These are phyloP conservation scores for Mrakia blollopis DNA, from an alignment of 768 basidiomycete species.

Conservation along the genomic window DNA sequence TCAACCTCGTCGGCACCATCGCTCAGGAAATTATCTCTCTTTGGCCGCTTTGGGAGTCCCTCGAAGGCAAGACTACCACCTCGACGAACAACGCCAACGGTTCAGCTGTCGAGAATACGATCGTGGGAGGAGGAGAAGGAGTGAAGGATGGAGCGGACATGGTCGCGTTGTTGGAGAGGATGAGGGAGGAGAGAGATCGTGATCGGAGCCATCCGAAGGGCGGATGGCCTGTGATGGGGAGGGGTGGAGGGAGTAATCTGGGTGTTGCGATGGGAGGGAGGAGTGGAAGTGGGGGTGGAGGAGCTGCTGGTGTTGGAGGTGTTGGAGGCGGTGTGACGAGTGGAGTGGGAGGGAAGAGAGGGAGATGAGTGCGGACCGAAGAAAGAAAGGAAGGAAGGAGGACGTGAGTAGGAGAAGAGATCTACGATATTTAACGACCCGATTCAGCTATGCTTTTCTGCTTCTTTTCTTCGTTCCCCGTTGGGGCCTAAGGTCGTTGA, in stretches of 20 bases:
- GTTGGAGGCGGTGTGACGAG: background rate
- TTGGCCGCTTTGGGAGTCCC: conserved; percentile 82
- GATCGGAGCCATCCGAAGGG: conserved; percentile 18
- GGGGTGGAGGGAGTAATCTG: background rate
- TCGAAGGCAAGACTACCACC: conserved; percentile 54
- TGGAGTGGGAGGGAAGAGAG: background rate
- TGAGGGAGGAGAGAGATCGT: conserved; percentile 23
- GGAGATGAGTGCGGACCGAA: background rate
- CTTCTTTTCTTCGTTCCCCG: too few species aligned
- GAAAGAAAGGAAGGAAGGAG: too few species aligned
- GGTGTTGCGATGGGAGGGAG: background rate
- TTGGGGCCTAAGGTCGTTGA: too few species aligned
- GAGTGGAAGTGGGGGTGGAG: background rate
- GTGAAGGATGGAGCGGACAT: conserved; percentile 21
- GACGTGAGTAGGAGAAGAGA: too few species aligned
- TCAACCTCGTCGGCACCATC: conserved; percentile 73
- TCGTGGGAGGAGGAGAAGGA: conserved; percentile 2
- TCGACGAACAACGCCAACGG: background rate
- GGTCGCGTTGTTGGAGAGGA: conserved; percentile 25
- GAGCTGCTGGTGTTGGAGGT: background rate
- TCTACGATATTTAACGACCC: background rate
- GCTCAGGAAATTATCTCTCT: conserved; percentile 85
- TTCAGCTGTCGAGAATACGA: too few species aligned
- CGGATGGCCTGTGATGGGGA: background rate
- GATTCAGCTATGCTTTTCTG: too few species aligned